Conservation (phyloP, 345 rosid species). For the Passiflora organensis region DNA sequence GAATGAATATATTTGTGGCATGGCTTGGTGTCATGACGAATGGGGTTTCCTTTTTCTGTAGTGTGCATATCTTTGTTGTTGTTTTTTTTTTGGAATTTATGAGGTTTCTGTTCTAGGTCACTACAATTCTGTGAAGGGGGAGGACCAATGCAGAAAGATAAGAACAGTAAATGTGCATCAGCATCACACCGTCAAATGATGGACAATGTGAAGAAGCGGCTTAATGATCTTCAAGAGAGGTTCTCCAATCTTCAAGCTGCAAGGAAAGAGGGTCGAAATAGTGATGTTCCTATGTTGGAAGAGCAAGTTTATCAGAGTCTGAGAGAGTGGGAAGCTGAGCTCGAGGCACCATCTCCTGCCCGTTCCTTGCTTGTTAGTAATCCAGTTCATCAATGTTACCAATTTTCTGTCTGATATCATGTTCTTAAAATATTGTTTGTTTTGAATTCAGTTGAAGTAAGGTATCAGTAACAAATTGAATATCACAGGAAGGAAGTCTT, state of each 20-base stretch:
- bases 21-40: too few relatives aligned
- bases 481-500: slow-evolving; percentile 54
- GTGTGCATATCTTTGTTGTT: too few relatives aligned
- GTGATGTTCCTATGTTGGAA: slow-evolving; percentile 50
- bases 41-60: too few relatives aligned
- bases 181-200: slow-evolving; percentile 43
- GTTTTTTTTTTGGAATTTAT: too few relatives aligned
- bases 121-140: not conserved
- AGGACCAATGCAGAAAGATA: slow-evolving; percentile 32
- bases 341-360: slow-evolving; percentile 58
- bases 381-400: too few relatives aligned
- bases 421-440: not conserved
- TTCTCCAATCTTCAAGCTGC: slow-evolving; percentile 59
- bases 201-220: slow-evolving; percentile 55
- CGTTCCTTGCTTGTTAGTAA: too few relatives aligned
- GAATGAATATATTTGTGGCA: too few relatives aligned
- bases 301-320: slow-evolving; percentile 64
- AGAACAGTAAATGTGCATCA: slow-evolving; percentile 45
- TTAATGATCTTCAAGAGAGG: slow-evolving; percentile 51
- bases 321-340: slow-evolving; percentile 71
- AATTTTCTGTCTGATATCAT: too few relatives aligned
- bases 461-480: slow-evolving; percentile 8
- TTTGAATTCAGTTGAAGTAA: not conserved
- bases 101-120: not conserved
- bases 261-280: slow-evolving; percentile 45